These are phyloP conservation scores for Lycium ferocissimum DNA, from an alignment of 257 asterid species.

Conservation along the genomic window DNA sequence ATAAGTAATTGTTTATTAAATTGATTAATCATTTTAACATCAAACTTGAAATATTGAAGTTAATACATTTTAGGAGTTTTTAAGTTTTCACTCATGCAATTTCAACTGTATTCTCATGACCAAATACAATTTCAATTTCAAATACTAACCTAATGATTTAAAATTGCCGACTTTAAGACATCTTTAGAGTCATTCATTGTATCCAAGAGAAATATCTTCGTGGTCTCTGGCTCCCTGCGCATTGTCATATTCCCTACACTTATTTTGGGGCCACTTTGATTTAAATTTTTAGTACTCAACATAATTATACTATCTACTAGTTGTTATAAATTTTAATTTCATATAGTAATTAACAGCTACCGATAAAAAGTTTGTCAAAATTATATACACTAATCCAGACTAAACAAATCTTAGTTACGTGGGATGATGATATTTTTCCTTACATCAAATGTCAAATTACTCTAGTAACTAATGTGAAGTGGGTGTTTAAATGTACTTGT, in stretches of 20 bases:
- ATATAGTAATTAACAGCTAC: not conserved
- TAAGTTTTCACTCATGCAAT: too few species aligned
- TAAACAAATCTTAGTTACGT: not conserved
- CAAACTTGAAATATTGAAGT: too few species aligned
- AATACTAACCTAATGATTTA: not conserved
- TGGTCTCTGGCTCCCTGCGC: not conserved
- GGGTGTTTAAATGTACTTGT: not conserved
- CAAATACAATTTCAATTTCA: too few species aligned
- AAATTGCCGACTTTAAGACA: not conserved
- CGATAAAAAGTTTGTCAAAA: not conserved
- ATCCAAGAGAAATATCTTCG: not conserved
- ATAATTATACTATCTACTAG: too few species aligned
- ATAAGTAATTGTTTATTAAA: too few species aligned
- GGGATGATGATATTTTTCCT: not conserved
- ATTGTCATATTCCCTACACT: not conserved
- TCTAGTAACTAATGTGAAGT: not conserved
- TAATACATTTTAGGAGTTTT: too few species aligned
- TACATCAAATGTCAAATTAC: not conserved
- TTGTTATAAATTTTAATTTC: not conserved
- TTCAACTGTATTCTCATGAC: too few species aligned
- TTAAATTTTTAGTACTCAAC: not conserved
- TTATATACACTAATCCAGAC: not conserved
- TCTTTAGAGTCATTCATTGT: not conserved
- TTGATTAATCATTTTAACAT: too few species aligned
- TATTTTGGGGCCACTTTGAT: not conserved